phyloP scores from a whole-genome alignment of 2,329 filamentous ascomycete species.

The Aspergillus amoenus region DNA sequence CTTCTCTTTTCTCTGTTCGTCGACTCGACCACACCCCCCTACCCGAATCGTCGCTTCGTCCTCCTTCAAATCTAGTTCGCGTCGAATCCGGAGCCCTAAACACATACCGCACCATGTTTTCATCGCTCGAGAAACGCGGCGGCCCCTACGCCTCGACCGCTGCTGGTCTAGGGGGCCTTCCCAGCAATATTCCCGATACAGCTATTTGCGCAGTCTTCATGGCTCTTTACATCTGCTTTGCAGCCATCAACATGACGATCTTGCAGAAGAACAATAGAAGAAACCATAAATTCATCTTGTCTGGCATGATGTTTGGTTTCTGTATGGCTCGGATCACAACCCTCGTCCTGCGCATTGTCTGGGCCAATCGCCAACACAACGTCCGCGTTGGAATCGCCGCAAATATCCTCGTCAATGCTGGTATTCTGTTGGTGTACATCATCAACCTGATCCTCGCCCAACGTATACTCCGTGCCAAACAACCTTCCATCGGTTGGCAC shows the following conservation, averaged over 20 bases:
- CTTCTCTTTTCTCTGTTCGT: neutral
- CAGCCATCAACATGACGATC: conserved; percentile 46
- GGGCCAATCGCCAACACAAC: conserved; percentile 50
- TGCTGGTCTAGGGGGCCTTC: conserved; percentile 46
- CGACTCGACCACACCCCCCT: neutral
- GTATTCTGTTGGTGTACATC: conserved; percentile 72
- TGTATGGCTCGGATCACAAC: conserved; percentile 51
- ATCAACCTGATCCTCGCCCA: conserved; percentile 76
- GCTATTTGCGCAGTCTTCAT: conserved; percentile 66
- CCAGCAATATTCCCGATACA: conserved; percentile 59
- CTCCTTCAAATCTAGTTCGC: neutral
- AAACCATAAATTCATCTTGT: conserved; percentile 52
- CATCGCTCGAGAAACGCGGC: conserved; percentile 14
- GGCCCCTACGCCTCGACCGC: conserved; percentile 31
- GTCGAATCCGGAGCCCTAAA: no score
- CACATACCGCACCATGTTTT: neutral
- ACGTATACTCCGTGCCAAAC: conserved; percentile 70
- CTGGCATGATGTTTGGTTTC: conserved; percentile 48
- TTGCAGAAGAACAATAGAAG: conserved; percentile 43
- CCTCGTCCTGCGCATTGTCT: conserved; percentile 54
- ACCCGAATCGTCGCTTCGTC: neutral
- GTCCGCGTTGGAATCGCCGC: conserved; percentile 56
- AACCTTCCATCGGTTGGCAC: conserved; percentile 71
- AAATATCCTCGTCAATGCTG: conserved; percentile 69
- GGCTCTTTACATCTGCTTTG: conserved; percentile 44